These are phyloP conservation scores for Neurospora sp. DNA, from an alignment of 495 filamentous ascomycete species.

Conservation along the genomic window DNA sequence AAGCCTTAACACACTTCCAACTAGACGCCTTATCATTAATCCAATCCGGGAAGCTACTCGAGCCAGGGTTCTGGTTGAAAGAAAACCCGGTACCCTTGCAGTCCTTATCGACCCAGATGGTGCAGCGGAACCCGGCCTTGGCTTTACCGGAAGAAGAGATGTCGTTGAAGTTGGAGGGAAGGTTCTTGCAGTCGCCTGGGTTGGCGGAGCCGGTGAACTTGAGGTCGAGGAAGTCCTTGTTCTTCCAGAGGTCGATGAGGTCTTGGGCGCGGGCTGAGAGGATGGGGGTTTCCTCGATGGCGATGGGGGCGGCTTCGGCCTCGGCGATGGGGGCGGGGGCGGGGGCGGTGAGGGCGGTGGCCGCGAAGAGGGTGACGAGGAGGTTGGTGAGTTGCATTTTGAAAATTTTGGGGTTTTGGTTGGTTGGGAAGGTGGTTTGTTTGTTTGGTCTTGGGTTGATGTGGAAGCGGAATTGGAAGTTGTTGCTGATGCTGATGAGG, in stretches of 20 bases:
- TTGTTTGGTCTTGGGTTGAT: neutral
- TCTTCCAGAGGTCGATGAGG: constrained; percentile 14
- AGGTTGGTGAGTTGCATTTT: constrained; percentile 16
- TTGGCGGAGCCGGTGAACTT: constrained; percentile 20
- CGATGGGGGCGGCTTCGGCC: neutral
- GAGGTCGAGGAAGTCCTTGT: constrained; percentile 41
- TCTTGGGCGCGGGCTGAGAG: neutral
- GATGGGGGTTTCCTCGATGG: neutral
- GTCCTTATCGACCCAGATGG: constrained; percentile 10
- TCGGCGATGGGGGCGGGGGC: neutral
- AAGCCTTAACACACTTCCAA: constrained; percentile 11
- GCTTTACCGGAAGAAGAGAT: constrained; percentile 7
- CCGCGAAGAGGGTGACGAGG: neutral
- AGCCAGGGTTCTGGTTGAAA: neutral
- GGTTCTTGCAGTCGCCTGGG: constrained; percentile 8
- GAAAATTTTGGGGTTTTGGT: neutral
- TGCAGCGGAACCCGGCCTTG: constrained; percentile 10
- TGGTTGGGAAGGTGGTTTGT: neutral
- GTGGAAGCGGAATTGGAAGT: neutral
- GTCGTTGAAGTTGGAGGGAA: constrained; percentile 12
- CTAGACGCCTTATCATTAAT: constrained; percentile 8
- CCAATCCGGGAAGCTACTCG: constrained; percentile 1
- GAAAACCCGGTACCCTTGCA: constrained; percentile 9
- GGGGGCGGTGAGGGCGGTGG: neutral
- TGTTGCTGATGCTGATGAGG: neutral